A percentile compares a stretch with the other conserved stretches of the same genome.
Conservation (phyloP, 139 green algal species). For the Yamagishiella unicocca region DNA sequence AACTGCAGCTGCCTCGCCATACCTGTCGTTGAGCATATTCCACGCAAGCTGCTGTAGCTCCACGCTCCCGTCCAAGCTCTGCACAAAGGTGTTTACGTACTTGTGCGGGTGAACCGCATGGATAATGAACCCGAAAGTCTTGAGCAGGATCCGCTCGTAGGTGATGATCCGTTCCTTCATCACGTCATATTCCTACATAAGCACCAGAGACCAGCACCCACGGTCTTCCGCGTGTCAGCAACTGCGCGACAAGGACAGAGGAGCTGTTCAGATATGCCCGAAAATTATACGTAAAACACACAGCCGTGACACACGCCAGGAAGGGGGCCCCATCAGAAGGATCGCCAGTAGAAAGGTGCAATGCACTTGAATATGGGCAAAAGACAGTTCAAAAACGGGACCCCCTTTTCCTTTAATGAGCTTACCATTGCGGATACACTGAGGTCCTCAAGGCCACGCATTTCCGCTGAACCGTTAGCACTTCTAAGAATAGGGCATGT, state of each 20-base stretch:
- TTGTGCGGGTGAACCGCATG: slow-evolving; percentile 95
- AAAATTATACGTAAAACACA: no score
- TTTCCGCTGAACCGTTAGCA: no score
- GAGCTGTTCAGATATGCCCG: not conserved
- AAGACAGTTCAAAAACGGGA: no score
- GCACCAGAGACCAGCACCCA: slow-evolving; percentile 11
- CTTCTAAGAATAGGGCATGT: no score
- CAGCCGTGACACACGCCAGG: no score
- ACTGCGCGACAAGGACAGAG: slow-evolving; percentile 8
- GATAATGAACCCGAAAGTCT: slow-evolving; percentile 80
- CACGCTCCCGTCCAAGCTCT: slow-evolving; percentile 63
- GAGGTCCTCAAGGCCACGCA: no score
- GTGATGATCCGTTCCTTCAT: slow-evolving; percentile 77
- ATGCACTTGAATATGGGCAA: no score
- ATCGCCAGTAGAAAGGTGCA: no score
- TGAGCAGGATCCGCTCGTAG: slow-evolving; percentile 87
- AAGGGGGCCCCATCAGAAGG: no score
- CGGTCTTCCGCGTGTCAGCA: not conserved
- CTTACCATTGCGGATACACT: no score
- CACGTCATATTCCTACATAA: slow-evolving; percentile 68
- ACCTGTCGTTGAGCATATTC: slow-evolving; percentile 95
- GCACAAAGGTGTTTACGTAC: slow-evolving; percentile 86
- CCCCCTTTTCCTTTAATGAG: no score
- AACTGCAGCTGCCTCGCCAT: not conserved
- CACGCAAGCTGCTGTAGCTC: slow-evolving; percentile 80